Base-by-base conservation (phyloP, 352 stramenopile species). In the Pythium rishiriense region DNA sequence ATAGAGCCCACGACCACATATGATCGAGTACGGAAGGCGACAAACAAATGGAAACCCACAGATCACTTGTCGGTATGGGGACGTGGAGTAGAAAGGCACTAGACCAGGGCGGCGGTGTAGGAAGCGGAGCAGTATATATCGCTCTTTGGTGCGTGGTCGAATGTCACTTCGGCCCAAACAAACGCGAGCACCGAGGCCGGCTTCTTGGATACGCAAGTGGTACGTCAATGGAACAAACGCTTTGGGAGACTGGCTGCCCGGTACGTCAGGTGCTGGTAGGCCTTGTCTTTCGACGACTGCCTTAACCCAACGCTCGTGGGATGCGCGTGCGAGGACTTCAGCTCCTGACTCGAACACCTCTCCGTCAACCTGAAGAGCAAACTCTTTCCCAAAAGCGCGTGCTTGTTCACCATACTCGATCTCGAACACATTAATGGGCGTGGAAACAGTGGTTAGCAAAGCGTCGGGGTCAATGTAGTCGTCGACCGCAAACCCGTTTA, bases 31-130 rank as follows among this genome's bases (percentile, higher is more conserved):
- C 0, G 51, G 65, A 0, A 66, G 59, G 11, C 66, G 64, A 11
- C 69, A 62, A 9, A 84, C 58, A 37, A 78, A 85, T 0, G 79
- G 79, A 9, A 70, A 73, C 0, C 75, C 77, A 28, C 67, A 80
- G 10, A 83, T 49, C 0, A 66, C 31, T 42, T 74, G 66, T 0
- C 75, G 77, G 21, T 63, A 65, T 11, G 79, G 77, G 4, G 67
- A 73, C 0, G 64, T 69, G 33, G 69, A 80, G 71, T 86, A 88
- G 50, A 88, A 88, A 0, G 77, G 79, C n/a, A 84, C 73, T 5
- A 86, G 55, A 8, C 70, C 69, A 1, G 37, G 65, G 11, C 60
- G 69, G 0, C 77, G 69, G 39, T 88, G 79, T 11, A 88, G 45
- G 28, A 84, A 79, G 1, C 78, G 78, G 31, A 86, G 66, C 41